Conservation (phyloP, 208 protist species). For the Leishmania gerbilli region DNA sequence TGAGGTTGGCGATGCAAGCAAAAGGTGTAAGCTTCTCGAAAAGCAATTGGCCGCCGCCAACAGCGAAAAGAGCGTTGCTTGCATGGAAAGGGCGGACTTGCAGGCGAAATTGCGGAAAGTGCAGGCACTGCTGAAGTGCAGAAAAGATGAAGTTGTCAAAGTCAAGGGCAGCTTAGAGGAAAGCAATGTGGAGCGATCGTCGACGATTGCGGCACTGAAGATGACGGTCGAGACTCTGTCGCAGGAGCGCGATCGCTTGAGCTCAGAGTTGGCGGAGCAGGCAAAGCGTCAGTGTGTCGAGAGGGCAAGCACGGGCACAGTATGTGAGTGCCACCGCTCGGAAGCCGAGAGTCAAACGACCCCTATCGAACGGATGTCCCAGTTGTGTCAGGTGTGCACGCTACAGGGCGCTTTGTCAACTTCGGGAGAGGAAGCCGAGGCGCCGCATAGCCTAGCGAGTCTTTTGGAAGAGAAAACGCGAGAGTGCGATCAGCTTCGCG, state of each 20-base stretch:
- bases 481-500: slow-evolving; percentile 68
- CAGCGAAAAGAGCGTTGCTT: slow-evolving; percentile 63
- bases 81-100: slow-evolving; percentile 60
- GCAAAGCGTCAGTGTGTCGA: not conserved
- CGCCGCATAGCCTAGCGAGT: slow-evolving; percentile 11
- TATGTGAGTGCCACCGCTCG: not conserved
- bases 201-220: slow-evolving; percentile 21
- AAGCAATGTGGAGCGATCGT: slow-evolving; percentile 10
- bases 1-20: slow-evolving; percentile 44
- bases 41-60: slow-evolving; percentile 69
- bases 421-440: not conserved
- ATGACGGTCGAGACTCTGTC: slow-evolving; percentile 24
- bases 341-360: slow-evolving; percentile 25
- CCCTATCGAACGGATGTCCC: not conserved
- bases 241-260: slow-evolving; percentile 12
- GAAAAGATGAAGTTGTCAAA: slow-evolving; percentile 39
- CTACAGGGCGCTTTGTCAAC: not conserved
- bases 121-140: slow-evolving; percentile 46
- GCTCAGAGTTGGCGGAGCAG: not conserved
- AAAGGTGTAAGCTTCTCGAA: slow-evolving; percentile 63
- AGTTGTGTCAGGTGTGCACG: slow-evolving; percentile 27
- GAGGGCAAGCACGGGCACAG: not conserved
- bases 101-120: slow-evolving; percentile 57
- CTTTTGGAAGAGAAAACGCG: slow-evolving; percentile 65
- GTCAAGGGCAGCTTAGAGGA: slow-evolving; percentile 28